phyloP scores from a whole-genome alignment of 2,329 filamentous ascomycete genomes.

The Aspergillus persii region DNA sequence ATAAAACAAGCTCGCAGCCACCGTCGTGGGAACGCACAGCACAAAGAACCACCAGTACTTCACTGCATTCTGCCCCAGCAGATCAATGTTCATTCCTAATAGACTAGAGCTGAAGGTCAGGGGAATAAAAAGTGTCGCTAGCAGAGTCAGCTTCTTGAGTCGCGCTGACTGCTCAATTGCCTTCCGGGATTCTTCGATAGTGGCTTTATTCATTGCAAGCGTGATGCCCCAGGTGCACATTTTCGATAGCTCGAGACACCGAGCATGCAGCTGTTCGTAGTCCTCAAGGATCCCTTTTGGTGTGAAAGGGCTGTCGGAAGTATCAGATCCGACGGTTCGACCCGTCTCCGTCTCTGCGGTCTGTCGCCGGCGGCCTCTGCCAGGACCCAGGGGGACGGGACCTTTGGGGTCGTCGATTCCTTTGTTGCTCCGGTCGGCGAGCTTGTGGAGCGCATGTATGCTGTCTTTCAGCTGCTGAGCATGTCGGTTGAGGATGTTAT shows the following conservation, averaged over 20 bases:
- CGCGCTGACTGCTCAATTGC: conserved; percentile 6
- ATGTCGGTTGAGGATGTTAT: conserved; percentile 3
- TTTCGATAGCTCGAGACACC: conserved; percentile 1
- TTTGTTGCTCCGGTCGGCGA: neutral
- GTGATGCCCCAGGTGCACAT: conserved; percentile 3
- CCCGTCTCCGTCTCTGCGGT: neutral
- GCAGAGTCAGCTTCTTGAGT: conserved; percentile 4
- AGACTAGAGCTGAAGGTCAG: conserved; percentile 5
- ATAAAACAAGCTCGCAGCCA: neutral
- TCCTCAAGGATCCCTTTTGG: neutral
- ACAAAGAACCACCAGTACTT: conserved; percentile 8
- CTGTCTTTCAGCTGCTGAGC: conserved; percentile 3
- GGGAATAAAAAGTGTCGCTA: conserved; percentile 6
- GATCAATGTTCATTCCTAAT: conserved; percentile 7
- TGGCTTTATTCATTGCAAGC: conserved; percentile 7
- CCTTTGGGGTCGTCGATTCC: neutral
- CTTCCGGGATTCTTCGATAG: conserved; percentile 3
- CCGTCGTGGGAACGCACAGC: conserved; percentile 1
- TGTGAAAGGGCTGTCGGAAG: neutral
- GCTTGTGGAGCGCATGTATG: neutral
- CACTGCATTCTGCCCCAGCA: conserved; percentile 3
- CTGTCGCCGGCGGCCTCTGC: neutral
- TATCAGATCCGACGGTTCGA: neutral
- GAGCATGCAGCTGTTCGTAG: conserved; percentile 1
- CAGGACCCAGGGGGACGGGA: neutral